Evolutionary conservation across 768 basidiomycete species (phyloP).

Genomic region (Tricholoma hemisulphureum): DNA sequence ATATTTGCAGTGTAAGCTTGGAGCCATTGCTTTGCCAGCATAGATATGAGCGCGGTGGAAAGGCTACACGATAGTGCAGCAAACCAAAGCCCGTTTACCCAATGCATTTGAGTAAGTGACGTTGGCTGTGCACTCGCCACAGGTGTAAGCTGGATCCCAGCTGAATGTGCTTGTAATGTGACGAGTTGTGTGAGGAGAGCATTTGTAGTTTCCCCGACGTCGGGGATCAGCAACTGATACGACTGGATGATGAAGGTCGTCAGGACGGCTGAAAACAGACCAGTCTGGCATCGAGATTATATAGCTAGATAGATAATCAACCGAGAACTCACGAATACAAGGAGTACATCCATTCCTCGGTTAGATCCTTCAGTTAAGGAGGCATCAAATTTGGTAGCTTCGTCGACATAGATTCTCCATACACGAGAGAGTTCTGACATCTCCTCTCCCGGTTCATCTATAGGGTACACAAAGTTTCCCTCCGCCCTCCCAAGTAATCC

Average conservation of each 20-base stretch:
- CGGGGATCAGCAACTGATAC: constrained; percentile 37
- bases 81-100: constrained; percentile 49
- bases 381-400: constrained; percentile 35
- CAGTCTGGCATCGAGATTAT: constrained; percentile 26
- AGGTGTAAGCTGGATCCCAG: constrained; percentile 8
- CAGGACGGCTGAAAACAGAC: constrained; percentile 43
- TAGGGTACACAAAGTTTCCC: constrained; percentile 4
- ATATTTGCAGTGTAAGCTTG: constrained; percentile 32
- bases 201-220: constrained; percentile 34
- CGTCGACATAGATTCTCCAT: constrained; percentile 45
- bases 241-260: constrained; percentile 46
- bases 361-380: constrained; percentile 38
- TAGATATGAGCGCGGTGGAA: constrained; percentile 42
- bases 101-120: constrained; percentile 26
- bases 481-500: neutral
- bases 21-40: constrained; percentile 48
- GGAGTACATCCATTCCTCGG: constrained; percentile 42
- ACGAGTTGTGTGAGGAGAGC: constrained; percentile 32
- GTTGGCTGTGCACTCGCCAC: constrained; percentile 1
- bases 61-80: constrained; percentile 41
- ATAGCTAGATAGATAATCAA: neutral
- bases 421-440: constrained; percentile 33
- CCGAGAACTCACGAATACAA: constrained; percentile 40
- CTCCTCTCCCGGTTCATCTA: constrained; percentile 34
- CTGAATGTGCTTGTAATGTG: constrained; percentile 20